Conservation (phyloP, 345 rosid species). For the Murraya paniculata region DNA sequence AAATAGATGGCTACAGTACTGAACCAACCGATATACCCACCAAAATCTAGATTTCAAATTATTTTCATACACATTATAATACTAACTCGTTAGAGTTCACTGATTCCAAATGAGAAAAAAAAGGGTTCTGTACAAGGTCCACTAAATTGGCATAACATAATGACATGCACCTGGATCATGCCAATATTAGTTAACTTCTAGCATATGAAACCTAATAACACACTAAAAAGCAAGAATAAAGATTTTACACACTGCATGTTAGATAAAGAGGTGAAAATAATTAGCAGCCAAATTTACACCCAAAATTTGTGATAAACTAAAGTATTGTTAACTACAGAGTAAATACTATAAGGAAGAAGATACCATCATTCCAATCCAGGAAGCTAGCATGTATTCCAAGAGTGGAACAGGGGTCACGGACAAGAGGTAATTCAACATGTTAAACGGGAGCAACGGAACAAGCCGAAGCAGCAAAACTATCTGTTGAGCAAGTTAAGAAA, state of each 20-base stretch:
- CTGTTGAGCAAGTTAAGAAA: slow-evolving; percentile 31
- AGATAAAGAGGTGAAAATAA: neutral
- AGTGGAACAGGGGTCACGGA: slow-evolving; percentile 89
- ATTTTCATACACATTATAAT: neutral
- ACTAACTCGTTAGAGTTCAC: too few relatives aligned
- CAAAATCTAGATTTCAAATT: neutral
- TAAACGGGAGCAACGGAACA: slow-evolving; percentile 93
- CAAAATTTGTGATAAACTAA: neutral
- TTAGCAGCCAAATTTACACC: neutral
- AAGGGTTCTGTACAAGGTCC: neutral
- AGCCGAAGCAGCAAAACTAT: slow-evolving; percentile 94
- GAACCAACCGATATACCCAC: neutral
- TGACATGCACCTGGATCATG: neutral
- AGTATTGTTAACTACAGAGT: neutral
- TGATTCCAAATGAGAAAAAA: neutral
- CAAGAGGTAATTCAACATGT: slow-evolving; percentile 90
- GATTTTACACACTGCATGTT: neutral
- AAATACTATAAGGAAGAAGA: slow-evolving; percentile 9
- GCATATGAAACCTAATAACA: neutral
- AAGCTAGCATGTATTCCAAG: slow-evolving; percentile 83
- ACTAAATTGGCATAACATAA: neutral
- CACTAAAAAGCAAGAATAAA: neutral
- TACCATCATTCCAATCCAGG: slow-evolving; percentile 99
- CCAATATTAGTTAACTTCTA: neutral
- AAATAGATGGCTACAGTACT: neutral